These are phyloP conservation scores for Synchytrium microbalum DNA, from an alignment of 371 early-diverging fungal genomes.

Conservation along the genomic window DNA sequence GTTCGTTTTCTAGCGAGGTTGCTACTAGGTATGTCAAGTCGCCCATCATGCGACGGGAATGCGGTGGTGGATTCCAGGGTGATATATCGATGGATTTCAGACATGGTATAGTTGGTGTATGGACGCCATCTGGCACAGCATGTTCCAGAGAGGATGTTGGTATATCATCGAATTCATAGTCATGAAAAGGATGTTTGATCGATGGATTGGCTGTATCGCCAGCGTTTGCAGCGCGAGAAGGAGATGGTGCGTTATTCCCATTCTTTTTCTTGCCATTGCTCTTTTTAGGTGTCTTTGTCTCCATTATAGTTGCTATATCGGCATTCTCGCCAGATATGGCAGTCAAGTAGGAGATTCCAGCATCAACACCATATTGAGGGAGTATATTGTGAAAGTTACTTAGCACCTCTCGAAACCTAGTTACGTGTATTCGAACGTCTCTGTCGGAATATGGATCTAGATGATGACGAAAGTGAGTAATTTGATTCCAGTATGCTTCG, in stretches of 20 bases:
- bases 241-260: background rate
- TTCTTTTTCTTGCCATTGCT: background rate
- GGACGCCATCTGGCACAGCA: background rate
- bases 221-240: background rate
- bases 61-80: conserved; percentile 88
- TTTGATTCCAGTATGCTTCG: background rate
- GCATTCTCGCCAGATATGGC: conserved; percentile 51
- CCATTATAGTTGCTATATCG: conserved; percentile 15
- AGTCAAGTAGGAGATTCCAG: conserved; percentile 60
- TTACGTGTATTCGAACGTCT: conserved; percentile 82
- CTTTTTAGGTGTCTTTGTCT: conserved; percentile 22
- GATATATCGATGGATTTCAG: conserved; percentile 69
- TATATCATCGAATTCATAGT: background rate
- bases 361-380: conserved; percentile 59
- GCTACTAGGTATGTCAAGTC: conserved; percentile 80
- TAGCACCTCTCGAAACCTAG: conserved; percentile 76
- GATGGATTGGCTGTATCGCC: background rate
- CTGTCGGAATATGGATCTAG: conserved; percentile 77
- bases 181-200: background rate
- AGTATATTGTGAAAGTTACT: conserved; percentile 63
- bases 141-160: conserved; percentile 1
- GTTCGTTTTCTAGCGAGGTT: conserved; percentile 73
- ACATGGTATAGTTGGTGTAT: conserved; percentile 10
- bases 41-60: conserved; percentile 62
- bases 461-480: background rate